Conservation (phyloP, 345 rosid species). For the Trapa incisa region DNA sequence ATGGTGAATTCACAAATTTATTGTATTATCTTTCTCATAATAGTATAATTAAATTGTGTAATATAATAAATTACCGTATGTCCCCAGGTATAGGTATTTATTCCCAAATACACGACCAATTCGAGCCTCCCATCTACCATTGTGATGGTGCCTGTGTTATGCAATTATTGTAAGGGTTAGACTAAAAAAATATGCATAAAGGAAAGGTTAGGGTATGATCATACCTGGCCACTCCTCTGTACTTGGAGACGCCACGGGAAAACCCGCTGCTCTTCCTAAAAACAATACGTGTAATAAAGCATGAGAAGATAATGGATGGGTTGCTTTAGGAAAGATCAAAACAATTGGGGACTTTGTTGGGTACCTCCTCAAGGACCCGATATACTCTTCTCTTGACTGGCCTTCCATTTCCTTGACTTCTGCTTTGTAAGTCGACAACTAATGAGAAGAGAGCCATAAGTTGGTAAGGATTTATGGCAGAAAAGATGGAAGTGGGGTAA, state of each 20-base stretch:
- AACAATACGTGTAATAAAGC: neutral
- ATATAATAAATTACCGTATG: constrained; percentile 31
- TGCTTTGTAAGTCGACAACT: constrained; percentile 40
- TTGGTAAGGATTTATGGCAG: too few relatives aligned
- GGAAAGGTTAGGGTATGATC: too few relatives aligned
- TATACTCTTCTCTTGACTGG: constrained; percentile 70
- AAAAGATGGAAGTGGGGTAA: too few relatives aligned
- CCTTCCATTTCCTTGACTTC: constrained; percentile 71
- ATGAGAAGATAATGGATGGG: neutral
- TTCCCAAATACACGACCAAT: constrained; percentile 71
- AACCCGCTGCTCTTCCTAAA: constrained; percentile 89
- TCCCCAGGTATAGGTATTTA: constrained; percentile 65
- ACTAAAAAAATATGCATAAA: too few relatives aligned
- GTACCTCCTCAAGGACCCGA: constrained; percentile 83
- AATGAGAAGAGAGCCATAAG: neutral
- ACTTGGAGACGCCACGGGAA: constrained; percentile 90
- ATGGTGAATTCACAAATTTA: too few relatives aligned
- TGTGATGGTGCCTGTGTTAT: constrained; percentile 46
- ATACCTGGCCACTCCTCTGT: constrained; percentile 94
- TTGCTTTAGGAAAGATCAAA: too few relatives aligned
- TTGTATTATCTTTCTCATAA: too few relatives aligned
- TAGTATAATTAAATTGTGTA: too few relatives aligned
- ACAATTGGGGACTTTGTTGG: too few relatives aligned
- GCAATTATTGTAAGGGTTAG: neutral
- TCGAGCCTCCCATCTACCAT: constrained; percentile 78